Conservation (phyloP, 345 rosid species). For the Adansonia digitata region DNA sequence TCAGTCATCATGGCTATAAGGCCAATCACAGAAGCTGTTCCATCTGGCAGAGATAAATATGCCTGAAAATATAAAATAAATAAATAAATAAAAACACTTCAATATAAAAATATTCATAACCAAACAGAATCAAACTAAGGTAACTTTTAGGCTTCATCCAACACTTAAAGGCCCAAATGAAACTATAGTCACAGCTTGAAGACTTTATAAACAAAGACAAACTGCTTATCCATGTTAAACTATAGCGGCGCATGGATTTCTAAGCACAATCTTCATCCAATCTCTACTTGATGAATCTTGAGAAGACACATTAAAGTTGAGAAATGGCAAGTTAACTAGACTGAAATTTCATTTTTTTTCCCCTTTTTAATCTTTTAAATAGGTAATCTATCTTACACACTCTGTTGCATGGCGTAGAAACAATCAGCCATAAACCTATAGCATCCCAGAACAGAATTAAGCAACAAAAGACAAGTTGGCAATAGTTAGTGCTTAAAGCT, state of each 20-base stretch:
- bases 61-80: conserved; percentile 61
- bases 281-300: background rate
- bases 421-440: background rate
- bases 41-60: conserved; percentile 92
- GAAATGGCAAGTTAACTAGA: background rate
- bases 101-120: conserved; percentile 3
- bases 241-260: background rate
- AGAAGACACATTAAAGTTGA: background rate
- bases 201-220: background rate
- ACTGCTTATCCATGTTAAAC: background rate
- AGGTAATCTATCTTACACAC: background rate
- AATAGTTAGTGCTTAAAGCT: background rate
- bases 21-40: conserved; percentile 90
- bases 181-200: background rate
- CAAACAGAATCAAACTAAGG: background rate
- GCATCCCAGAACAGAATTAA: background rate
- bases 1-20: conserved; percentile 98
- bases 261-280: background rate
- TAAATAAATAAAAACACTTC: background rate
- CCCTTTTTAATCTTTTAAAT: background rate
- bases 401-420: background rate
- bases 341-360: background rate
- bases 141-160: background rate
- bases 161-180: background rate
- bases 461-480: background rate